These are phyloP conservation scores for Eimeria acervulina DNA, from an alignment of 169 alveolate species.

Conservation along the genomic window DNA sequence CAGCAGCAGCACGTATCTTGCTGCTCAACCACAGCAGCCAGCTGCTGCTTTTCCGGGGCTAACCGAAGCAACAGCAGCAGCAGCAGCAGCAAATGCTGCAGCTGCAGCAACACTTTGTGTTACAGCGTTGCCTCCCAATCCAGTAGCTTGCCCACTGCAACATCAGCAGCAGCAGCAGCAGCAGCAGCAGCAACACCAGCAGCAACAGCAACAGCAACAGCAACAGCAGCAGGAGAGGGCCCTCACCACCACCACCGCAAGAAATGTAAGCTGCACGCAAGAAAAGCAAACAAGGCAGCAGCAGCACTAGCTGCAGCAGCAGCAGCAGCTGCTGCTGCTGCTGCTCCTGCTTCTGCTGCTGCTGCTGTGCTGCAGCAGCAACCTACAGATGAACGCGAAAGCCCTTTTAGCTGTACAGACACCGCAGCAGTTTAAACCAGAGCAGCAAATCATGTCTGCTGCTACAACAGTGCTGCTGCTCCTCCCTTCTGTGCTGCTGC, in stretches of 20 bases:
- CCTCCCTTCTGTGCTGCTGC: too few species aligned
- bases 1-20: too few species aligned
- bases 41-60: background rate
- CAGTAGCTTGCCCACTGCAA: background rate
- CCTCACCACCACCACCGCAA: background rate
- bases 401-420: too few species aligned
- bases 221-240: background rate
- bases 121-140: background rate
- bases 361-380: too few species aligned
- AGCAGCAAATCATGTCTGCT: too few species aligned
- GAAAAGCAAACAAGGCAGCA: background rate
- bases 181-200: background rate
- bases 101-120: background rate
- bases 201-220: background rate
- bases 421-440: background rate
- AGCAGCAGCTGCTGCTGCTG: too few species aligned
- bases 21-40: background rate
- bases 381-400: too few species aligned
- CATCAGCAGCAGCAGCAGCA: background rate
- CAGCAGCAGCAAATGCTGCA: constrained; percentile 13
- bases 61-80: constrained; percentile 8
- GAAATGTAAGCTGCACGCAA: background rate
- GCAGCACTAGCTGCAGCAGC: constrained; percentile 1
- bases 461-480: too few species aligned
- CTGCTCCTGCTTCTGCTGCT: too few species aligned